These are phyloP conservation scores for Boletus huronensis DNA, from an alignment of 768 basidiomycete species.

Conservation along the genomic window DNA sequence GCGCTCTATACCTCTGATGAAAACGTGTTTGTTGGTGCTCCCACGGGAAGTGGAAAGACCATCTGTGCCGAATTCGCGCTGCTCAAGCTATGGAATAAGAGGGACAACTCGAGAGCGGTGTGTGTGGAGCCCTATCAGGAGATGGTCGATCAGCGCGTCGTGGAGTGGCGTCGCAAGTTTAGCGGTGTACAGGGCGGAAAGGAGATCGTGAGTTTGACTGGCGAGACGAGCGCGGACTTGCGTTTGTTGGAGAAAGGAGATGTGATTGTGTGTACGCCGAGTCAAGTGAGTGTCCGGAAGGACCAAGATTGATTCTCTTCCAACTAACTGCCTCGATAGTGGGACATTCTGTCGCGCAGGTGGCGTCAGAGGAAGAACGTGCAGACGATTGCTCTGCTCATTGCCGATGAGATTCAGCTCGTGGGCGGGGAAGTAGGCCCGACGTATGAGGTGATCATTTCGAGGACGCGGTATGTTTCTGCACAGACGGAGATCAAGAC, in stretches of 20 bases:
- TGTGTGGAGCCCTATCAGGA: conserved; percentile 97
- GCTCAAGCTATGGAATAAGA: conserved; percentile 90
- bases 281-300: conserved; percentile 53
- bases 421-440: conserved; percentile 94
- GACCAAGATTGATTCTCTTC: not conserved
- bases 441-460: conserved; percentile 94
- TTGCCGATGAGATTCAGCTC: conserved; percentile 93
- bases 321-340: conserved; percentile 43
- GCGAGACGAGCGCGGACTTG: conserved; percentile 90
- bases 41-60: conserved; percentile 96
- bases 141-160: conserved; percentile 89
- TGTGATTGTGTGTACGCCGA: conserved; percentile 90
- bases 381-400: conserved; percentile 86
- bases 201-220: conserved; percentile 89
- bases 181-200: conserved; percentile 82
- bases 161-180: conserved; percentile 89
- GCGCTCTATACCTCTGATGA: conserved; percentile 95
- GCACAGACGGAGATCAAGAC: conserved; percentile 92
- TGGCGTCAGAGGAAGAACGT: conserved; percentile 99
- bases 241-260: conserved; percentile 88
- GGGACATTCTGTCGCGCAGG: conserved; percentile 91
- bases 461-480: conserved; percentile 93
- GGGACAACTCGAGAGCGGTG: conserved; percentile 77
- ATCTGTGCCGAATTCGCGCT: conserved; percentile 97
- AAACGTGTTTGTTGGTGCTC: conserved; percentile 94